Percentiles rank a stretch among this genome's conserved stretches.
These are phyloP conservation scores for Auriscalpium orientale DNA, from an alignment of 768 basidiomycete species.

Conservation along the genomic window DNA sequence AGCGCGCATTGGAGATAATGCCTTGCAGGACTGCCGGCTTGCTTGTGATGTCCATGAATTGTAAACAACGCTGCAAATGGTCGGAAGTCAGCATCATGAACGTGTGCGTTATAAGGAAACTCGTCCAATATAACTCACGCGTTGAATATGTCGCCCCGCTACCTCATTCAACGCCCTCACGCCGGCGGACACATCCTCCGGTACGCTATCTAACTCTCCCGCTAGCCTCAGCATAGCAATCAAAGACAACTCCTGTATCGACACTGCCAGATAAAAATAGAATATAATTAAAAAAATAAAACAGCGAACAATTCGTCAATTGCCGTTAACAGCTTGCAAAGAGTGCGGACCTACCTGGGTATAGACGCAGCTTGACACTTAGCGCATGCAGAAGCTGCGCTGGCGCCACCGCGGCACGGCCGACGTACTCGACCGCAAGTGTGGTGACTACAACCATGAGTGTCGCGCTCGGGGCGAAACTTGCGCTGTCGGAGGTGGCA, in stretches of 20 bases:
- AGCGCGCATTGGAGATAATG: slow-evolving; percentile 40
- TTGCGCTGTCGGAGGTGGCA: slow-evolving; percentile 5
- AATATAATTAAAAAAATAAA: slow-evolving; percentile 12
- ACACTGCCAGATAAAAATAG: slow-evolving; percentile 31
- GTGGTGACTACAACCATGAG: slow-evolving; percentile 63
- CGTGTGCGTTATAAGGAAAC: no score
- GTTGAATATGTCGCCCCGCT: slow-evolving; percentile 48
- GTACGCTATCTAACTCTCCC: slow-evolving; percentile 49
- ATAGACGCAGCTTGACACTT: slow-evolving; percentile 30
- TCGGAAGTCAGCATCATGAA: not conserved
- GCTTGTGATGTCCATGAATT: slow-evolving; percentile 47
- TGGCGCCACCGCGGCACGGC: slow-evolving; percentile 43
- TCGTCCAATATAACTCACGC: slow-evolving; percentile 31
- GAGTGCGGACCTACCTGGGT: slow-evolving; percentile 33
- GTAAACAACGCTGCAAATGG: slow-evolving; percentile 52
- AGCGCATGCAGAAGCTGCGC: slow-evolving; percentile 40
- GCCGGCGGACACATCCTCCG: slow-evolving; percentile 32
- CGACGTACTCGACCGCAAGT: slow-evolving; percentile 54
- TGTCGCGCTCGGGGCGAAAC: slow-evolving; percentile 39
- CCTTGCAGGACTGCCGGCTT: slow-evolving; percentile 38
- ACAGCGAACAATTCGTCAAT: no score
- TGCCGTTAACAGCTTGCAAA: no score
- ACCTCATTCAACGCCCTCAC: slow-evolving; percentile 38
- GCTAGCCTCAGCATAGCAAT: slow-evolving; percentile 64
- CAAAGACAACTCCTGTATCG: slow-evolving; percentile 68